Evolutionary conservation across 2,329 filamentous ascomycete genomes (phyloP).

Genomic region (Davidsoniella virescens): DNA sequence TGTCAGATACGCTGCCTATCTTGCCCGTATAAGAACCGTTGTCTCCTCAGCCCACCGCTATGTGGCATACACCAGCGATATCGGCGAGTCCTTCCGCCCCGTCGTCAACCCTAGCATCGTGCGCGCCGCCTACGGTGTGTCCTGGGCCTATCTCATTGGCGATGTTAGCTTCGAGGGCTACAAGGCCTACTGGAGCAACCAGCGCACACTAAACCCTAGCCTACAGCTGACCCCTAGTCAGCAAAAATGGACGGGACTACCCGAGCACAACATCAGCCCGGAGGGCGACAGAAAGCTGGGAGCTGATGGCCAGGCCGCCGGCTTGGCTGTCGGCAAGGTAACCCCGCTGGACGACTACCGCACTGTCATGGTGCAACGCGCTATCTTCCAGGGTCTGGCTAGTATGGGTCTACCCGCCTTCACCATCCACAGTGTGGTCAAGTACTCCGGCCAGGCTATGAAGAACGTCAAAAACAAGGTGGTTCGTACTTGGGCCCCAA

Average conservation of each 20-base stretch:
- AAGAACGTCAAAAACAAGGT: conserved; percentile 63
- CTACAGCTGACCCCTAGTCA: conserved; percentile 35
- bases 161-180: conserved; percentile 90
- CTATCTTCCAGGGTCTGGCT: conserved; percentile 76
- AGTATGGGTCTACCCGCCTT: conserved; percentile 90
- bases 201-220: conserved; percentile 54
- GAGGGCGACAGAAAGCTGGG: conserved; percentile 13
- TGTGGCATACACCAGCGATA: conserved; percentile 90
- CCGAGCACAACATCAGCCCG: conserved; percentile 19
- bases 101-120: conserved; percentile 76
- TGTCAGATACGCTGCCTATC: conserved; percentile 86
- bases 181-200: conserved; percentile 82
- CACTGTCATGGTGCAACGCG: conserved; percentile 79
- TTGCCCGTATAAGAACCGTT: conserved; percentile 68
- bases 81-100: conserved; percentile 90
- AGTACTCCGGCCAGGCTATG: conserved; percentile 73
- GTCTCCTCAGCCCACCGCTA: conserved; percentile 85
- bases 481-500: conserved; percentile 73
- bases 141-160: conserved; percentile 81
- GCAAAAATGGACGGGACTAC: conserved; percentile 32
- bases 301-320: conserved; percentile 2
- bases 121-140: conserved; percentile 70
- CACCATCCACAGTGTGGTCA: conserved; percentile 84
- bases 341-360: conserved; percentile 77
- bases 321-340: conserved; percentile 25